Evolutionary conservation across 805 yeast species (phyloP), one percentile per base, ranked within the genome.

Genomic region (Maudiozyma bulderi): DNA sequence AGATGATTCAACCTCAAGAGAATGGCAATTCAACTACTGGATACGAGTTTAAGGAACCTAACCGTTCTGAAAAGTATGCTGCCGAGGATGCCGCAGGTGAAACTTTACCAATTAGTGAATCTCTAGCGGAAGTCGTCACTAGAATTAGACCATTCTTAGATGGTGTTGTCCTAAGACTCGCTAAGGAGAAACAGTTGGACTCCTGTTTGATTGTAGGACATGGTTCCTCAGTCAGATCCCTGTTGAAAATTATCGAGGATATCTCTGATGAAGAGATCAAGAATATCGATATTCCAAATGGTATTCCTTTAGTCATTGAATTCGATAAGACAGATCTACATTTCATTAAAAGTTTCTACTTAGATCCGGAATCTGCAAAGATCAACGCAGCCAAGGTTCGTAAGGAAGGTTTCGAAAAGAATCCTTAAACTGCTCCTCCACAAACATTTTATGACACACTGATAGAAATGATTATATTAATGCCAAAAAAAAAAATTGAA

Each of bases 361-460:
- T 86, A 58, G 95, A 86, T 67, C 93, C 91, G 7, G 86, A 83
- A 66, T 80, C 76, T 52, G 93, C 93, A 39, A 80, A 78, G 51
- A 76, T 81, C 49, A 88, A 86, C 67, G 89, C 91, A 15, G 86
- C 80, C 54, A 83, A 81, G 56, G 91, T 86, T 42, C 86, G 84
- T 48, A 78, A 81, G 49, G 93, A 86, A 67, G 95, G 95, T 40
- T 75, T 71, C 53, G 67, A 62, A 44, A 52, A 57, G 40, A 60
- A 60, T 37, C 62, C 66, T 44, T 61, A 47, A 49, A 28, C 4
- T 29, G 20, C 14, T 15, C 20, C 31, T 14, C 33, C 43, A 6
- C 32, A n/a, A 28, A 8, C 14, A 11, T 20, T 11, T 29, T 28
- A 40, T 32, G 44, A 46, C 14, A 20, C 31, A 31, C 15, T 35